Conservation (phyloP, 2,329 filamentous ascomycete species). For the Chrysoporthe puriensis region DNA sequence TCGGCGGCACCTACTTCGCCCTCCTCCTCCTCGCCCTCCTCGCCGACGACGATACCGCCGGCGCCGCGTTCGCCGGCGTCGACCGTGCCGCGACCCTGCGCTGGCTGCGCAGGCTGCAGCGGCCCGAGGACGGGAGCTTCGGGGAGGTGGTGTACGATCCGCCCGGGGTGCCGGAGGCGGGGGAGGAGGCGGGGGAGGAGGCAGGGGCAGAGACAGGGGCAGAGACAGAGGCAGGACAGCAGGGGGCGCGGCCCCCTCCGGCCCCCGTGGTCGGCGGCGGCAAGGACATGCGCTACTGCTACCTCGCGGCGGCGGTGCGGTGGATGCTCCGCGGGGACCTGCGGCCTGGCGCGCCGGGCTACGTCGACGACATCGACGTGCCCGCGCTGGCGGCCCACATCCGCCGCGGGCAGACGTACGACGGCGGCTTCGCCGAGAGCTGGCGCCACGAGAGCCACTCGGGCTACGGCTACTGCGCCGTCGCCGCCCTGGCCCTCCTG, state of each 20-base stretch:
- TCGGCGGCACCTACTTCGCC: slow-evolving; percentile 89
- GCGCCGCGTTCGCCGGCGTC: slow-evolving; percentile 63
- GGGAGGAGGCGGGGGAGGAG: slow-evolving; percentile 25
- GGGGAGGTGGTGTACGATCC: slow-evolving; percentile 73
- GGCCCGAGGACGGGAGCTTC: slow-evolving; percentile 79
- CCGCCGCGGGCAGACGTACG: slow-evolving; percentile 67
- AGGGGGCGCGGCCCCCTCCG: too few relatives aligned
- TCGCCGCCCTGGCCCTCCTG: slow-evolving; percentile 78
- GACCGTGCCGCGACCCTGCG: slow-evolving; percentile 67
- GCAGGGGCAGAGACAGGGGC: not conserved
- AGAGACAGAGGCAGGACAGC: too few relatives aligned
- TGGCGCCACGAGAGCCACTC: slow-evolving; percentile 83
- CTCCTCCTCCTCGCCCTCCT: slow-evolving; percentile 69
- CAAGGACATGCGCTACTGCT: slow-evolving; percentile 85
- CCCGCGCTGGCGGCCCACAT: slow-evolving; percentile 73
- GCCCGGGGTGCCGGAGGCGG: slow-evolving; percentile 39
- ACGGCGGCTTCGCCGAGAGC: slow-evolving; percentile 81
- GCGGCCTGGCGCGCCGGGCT: slow-evolving; percentile 53
- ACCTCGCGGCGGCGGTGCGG: slow-evolving; percentile 78
- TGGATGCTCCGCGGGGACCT: slow-evolving; percentile 75
- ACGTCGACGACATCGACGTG: slow-evolving; percentile 74
- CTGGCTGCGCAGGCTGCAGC: slow-evolving; percentile 79
- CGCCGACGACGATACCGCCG: slow-evolving; percentile 42
- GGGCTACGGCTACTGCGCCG: slow-evolving; percentile 88
- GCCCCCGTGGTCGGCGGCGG: slow-evolving; percentile 71